These are phyloP conservation scores for Mortierella sp. DNA, from an alignment of 371 early-diverging fungal species.

Conservation along the genomic window DNA sequence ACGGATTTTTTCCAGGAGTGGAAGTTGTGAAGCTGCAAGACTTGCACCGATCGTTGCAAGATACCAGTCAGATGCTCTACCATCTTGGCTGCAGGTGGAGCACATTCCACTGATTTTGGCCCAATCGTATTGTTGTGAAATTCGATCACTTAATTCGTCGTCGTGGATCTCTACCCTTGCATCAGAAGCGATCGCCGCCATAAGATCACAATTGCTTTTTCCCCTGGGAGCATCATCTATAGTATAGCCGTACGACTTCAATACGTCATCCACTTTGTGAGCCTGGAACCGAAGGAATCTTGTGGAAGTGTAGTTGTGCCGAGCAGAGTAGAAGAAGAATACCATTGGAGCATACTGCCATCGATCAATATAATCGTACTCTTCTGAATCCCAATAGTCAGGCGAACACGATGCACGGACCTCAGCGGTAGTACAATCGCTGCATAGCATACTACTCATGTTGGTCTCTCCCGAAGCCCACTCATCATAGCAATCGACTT, in stretches of 20 bases:
- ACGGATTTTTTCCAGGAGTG: not conserved
- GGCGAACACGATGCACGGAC: not conserved
- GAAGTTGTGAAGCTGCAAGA: no score
- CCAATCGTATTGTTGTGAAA: no score
- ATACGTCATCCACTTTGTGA: not conserved
- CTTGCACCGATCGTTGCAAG: no score
- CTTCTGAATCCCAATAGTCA: constrained; percentile 4
- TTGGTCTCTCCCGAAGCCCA: constrained; percentile 7
- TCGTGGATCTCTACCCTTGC: no score
- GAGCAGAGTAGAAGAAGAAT: constrained; percentile 4
- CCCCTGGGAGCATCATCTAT: constrained; percentile 1
- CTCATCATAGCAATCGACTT: constrained; percentile 6
- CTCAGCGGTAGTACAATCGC: constrained; percentile 2
- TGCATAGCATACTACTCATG: not conserved
- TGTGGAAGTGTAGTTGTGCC: constrained; percentile 8
- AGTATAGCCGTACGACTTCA: not conserved
- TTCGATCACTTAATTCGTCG: no score
- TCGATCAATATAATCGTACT: constrained; percentile 7
- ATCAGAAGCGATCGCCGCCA: no score
- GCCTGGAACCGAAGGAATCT: constrained; percentile 1
- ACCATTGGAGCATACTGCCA: constrained; percentile 5
- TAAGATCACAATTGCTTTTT: not conserved
- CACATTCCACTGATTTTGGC: no score
- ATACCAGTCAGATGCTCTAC: no score
- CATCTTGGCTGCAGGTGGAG: no score